Conservation (phyloP, 2,329 filamentous ascomycete genomes). For the Grosmannia clavigera region DNA sequence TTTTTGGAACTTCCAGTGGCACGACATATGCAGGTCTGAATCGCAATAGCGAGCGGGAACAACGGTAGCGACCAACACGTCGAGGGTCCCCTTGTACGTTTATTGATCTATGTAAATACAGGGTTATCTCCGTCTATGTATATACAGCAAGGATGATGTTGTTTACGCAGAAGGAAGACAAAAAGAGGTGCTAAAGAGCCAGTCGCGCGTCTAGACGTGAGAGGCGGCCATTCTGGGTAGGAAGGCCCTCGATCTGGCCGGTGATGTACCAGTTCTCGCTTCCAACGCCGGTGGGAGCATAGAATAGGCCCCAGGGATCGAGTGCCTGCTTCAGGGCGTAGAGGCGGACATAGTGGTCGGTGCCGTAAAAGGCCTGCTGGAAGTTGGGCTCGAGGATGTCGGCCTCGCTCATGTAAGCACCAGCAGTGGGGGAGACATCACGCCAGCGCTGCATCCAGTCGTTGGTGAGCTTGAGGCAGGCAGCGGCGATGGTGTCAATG, state of each 20-base stretch:
- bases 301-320: constrained; percentile 21
- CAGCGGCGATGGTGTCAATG: constrained; percentile 10
- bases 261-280: constrained; percentile 15
- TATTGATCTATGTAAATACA: background rate
- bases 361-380: constrained; percentile 22
- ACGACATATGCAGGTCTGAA: background rate
- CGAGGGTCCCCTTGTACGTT: background rate
- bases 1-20: background rate
- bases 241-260: constrained; percentile 11
- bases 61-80: background rate
- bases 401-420: constrained; percentile 27
- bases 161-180: background rate
- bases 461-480: constrained; percentile 17
- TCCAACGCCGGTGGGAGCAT: constrained; percentile 14
- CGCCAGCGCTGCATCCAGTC: constrained; percentile 20
- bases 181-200: background rate
- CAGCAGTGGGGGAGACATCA: constrained; percentile 20
- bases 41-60: too few species aligned
- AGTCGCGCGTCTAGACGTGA: background rate
- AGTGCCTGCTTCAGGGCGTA: constrained; percentile 19
- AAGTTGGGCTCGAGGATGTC: constrained; percentile 22
- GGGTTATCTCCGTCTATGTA: background rate
- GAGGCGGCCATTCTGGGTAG: constrained; percentile 13
- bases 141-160: background rate
- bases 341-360: constrained; percentile 18